Evolutionary conservation across 805 yeast species (phyloP).

Genomic region (Ogataea minuta): DNA sequence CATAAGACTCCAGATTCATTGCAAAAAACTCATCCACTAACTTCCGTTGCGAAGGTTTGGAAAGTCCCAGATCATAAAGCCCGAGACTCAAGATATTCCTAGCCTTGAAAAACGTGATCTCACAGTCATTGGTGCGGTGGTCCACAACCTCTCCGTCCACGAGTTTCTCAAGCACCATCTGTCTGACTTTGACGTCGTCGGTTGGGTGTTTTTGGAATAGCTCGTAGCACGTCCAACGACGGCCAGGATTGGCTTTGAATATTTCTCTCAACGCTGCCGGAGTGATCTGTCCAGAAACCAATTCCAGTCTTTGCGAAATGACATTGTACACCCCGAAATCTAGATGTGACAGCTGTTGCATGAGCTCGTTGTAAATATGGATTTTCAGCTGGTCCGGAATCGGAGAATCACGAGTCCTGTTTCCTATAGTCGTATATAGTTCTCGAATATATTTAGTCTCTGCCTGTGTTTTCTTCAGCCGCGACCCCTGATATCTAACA

Average conservation of each 20-base stretch:
- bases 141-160: slow-evolving; percentile 11
- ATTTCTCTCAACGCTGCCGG: slow-evolving; percentile 24
- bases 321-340: slow-evolving; percentile 28
- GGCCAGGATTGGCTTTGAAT: slow-evolving; percentile 36
- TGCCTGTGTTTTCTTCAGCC: neutral
- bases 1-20: slow-evolving; percentile 5
- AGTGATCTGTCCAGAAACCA: slow-evolving; percentile 8
- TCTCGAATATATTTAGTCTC: slow-evolving; percentile 2
- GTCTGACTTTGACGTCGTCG: slow-evolving; percentile 1
- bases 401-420: slow-evolving; percentile 3
- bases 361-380: slow-evolving; percentile 24
- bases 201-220: slow-evolving; percentile 19
- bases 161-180: slow-evolving; percentile 4
- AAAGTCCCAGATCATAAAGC: neutral
- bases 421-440: slow-evolving; percentile 4
- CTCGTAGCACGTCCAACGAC: slow-evolving; percentile 36
- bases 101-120: slow-evolving; percentile 8
- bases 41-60: neutral
- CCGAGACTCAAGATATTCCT: slow-evolving; percentile 1
- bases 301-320: slow-evolving; percentile 11
- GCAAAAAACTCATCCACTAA: slow-evolving; percentile 4
- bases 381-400: slow-evolving; percentile 15
- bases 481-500: slow-evolving; percentile 3
- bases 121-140: slow-evolving; percentile 7
- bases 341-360: slow-evolving; percentile 24